These are phyloP conservation scores for Brettanomyces custersianus DNA, from an alignment of 805 yeast genomes.

Conservation along the genomic window DNA sequence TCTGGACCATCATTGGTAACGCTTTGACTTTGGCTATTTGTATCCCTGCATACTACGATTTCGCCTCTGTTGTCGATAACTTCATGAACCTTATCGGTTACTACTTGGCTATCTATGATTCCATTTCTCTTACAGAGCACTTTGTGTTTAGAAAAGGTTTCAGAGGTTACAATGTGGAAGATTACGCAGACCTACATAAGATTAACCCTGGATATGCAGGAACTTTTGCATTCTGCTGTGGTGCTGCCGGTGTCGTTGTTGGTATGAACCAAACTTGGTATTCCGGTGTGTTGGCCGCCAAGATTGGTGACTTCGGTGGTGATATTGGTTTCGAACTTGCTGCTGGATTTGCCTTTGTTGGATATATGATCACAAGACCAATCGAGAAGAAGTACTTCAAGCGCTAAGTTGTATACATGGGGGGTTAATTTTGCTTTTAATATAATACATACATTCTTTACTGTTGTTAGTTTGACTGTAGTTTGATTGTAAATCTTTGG, in stretches of 20 bases:
- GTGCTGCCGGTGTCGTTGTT: conserved; percentile 75
- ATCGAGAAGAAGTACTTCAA: conserved; percentile 59
- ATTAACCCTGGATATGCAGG: conserved; percentile 80
- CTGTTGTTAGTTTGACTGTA: too few relatives aligned
- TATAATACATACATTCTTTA: too few relatives aligned
- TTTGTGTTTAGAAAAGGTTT: conserved; percentile 64
- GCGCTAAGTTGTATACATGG: conserved; percentile 30
- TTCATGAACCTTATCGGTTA: conserved; percentile 90
- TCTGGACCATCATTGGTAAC: conserved; percentile 76
- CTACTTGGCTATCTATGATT: conserved; percentile 79
- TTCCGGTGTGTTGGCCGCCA: conserved; percentile 54
- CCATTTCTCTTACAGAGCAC: conserved; percentile 74
- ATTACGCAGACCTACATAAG: conserved; percentile 46
- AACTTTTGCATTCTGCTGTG: conserved; percentile 66
- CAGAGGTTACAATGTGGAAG: conserved; percentile 51
- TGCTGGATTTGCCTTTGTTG: conserved; percentile 55
- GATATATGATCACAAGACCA: conserved; percentile 49
- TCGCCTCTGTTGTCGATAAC: conserved; percentile 64
- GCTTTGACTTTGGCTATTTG: conserved; percentile 74
- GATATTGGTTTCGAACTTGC: conserved; percentile 84
- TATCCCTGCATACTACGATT: conserved; percentile 78
- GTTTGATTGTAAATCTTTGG: too few relatives aligned
- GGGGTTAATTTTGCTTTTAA: too few relatives aligned
- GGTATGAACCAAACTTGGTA: conserved; percentile 90
- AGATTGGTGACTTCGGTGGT: conserved; percentile 64